Conservation (phyloP, 352 stramenopile genomes). For the Phytophthora cryptogea region DNA sequence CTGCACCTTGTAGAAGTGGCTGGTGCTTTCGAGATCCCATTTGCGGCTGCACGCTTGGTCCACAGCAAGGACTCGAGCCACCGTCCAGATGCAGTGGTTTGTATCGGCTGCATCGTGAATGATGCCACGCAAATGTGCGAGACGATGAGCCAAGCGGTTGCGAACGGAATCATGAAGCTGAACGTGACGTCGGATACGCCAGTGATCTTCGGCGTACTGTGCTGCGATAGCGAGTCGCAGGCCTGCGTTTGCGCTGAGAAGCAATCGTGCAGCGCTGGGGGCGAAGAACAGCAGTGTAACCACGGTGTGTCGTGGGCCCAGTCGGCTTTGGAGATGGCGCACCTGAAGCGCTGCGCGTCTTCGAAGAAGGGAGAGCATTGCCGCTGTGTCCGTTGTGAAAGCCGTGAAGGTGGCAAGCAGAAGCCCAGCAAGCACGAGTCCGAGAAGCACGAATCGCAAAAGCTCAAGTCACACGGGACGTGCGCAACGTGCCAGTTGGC, state of each 20-base stretch:
- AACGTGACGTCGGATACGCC: conserved; percentile 90
- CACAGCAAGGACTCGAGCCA: conserved; percentile 65
- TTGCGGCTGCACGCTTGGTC: conserved; percentile 85
- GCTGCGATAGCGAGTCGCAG: conserved; percentile 92
- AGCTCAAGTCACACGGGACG: conserved; percentile 9
- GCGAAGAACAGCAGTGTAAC: conserved; percentile 46
- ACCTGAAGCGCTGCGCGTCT: conserved; percentile 64
- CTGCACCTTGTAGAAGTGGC: conserved; percentile 82
- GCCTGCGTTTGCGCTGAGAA: conserved; percentile 80
- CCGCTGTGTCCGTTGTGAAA: conserved; percentile 25
- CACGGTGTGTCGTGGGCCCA: conserved; percentile 66
- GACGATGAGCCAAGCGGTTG: conserved; percentile 95
- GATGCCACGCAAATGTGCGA: conserved; percentile 97
- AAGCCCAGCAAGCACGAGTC: conserved; percentile 21
- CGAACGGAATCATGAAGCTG: conserved; percentile 96
- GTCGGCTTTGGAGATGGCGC: conserved; percentile 88
- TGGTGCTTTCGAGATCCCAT: conserved; percentile 95
- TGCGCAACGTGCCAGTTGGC: conserved; percentile 31
- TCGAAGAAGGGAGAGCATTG: conserved; percentile 45
- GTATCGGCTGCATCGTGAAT: conserved; percentile 94
- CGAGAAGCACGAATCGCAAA: neutral
- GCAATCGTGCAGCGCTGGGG: conserved; percentile 24
- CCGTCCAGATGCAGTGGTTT: conserved; percentile 94
- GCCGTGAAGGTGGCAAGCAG: conserved; percentile 30
- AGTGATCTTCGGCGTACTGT: conserved; percentile 91